Evolutionary conservation across 2,329 filamentous ascomycete genomes (phyloP).

Genomic region (Pseudocercospora macadamiae): DNA sequence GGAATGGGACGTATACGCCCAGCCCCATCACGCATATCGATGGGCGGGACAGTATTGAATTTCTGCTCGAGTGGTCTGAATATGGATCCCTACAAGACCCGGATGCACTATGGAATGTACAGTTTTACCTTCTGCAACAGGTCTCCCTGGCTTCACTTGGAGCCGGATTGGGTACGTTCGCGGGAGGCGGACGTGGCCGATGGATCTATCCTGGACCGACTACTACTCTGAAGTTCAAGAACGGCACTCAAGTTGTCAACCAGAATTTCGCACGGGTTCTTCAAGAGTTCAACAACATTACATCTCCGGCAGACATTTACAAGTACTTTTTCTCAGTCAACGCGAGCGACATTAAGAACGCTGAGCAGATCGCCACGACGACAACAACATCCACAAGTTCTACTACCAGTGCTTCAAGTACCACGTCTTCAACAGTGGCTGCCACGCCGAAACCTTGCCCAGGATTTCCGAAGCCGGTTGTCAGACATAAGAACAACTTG

Average conservation of each 20-base stretch:
- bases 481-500: slow-evolving; percentile 45
- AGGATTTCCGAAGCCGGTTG: slow-evolving; percentile 48
- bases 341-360: slow-evolving; percentile 24
- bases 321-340: slow-evolving; percentile 36
- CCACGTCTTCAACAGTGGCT: slow-evolving; percentile 8
- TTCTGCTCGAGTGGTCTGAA: slow-evolving; percentile 53
- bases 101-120: slow-evolving; percentile 60
- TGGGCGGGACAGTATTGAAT: slow-evolving; percentile 56
- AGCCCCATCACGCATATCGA: slow-evolving; percentile 60
- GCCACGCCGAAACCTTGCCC: slow-evolving; percentile 39
- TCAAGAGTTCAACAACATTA: slow-evolving; percentile 46
- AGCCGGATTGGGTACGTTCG: slow-evolving; percentile 48
- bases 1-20: slow-evolving; percentile 47
- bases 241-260: slow-evolving; percentile 46
- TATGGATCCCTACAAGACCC: slow-evolving; percentile 57
- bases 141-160: slow-evolving; percentile 46
- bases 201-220: slow-evolving; percentile 48
- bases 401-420: slow-evolving; percentile 13
- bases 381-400: slow-evolving; percentile 21
- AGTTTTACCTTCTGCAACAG: slow-evolving; percentile 51
- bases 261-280: slow-evolving; percentile 50
- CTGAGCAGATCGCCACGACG: slow-evolving; percentile 28
- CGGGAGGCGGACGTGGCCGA: slow-evolving; percentile 48
- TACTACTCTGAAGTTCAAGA: slow-evolving; percentile 51
- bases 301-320: slow-evolving; percentile 47